Evolutionary conservation across 345 rosid species (phyloP).

Genomic region (Triadica sebifera): DNA sequence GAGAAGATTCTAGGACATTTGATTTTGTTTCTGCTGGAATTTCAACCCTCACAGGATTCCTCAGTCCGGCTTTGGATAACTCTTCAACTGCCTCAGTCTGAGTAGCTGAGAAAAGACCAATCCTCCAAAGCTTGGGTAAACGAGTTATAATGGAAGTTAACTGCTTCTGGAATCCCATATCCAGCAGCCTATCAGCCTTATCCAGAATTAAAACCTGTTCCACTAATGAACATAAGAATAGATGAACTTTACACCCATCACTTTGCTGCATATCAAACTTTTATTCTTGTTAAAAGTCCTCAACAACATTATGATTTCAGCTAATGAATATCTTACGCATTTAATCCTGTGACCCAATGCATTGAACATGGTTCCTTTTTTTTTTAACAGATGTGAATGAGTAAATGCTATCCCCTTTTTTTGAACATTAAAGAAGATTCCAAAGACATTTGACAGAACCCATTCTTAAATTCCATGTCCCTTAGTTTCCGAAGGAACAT

Average conservation of each 20-base stretch:
- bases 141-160: conserved; percentile 66
- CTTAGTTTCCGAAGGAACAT: background rate
- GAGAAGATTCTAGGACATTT: conserved; percentile 35
- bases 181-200: conserved; percentile 93
- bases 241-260: background rate
- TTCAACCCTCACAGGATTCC: conserved; percentile 90
- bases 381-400: background rate
- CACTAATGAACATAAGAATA: conserved; percentile 8
- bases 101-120: conserved; percentile 96
- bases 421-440: background rate
- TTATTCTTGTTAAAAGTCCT: background rate
- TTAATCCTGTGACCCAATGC: background rate
- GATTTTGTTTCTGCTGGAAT: conserved; percentile 68
- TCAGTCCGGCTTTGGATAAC: conserved; percentile 78
- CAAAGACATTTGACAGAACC: background rate
- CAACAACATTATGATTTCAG: background rate
- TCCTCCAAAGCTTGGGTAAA: conserved; percentile 89
- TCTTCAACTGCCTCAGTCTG: conserved; percentile 94
- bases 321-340: background rate
- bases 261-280: background rate
- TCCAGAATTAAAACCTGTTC: conserved; percentile 83
- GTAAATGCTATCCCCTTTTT: background rate
- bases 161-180: conserved; percentile 94
- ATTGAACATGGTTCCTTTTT: background rate
- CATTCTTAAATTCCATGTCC: background rate